Evolutionary conservation across 179 eudicot species (phyloP).

Genomic region (Gypsophila paniculata): DNA sequence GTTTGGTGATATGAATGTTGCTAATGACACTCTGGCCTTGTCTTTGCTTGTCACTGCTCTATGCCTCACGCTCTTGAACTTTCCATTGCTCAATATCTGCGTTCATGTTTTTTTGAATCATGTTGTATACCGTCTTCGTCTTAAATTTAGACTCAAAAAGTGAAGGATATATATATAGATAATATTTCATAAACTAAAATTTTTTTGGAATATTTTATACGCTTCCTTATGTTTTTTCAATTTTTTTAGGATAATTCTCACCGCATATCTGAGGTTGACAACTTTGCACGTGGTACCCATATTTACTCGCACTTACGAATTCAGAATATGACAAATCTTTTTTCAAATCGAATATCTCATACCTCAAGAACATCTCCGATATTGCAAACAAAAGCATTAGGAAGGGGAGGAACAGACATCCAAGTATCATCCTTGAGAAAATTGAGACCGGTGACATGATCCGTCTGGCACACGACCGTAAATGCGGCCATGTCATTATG

Average conservation of each 20-base stretch:
- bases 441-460: slow-evolving; percentile 46
- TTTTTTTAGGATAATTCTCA: too few relatives aligned
- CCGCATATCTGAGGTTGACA: too few relatives aligned
- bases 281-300: too few relatives aligned
- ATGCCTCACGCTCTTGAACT: slow-evolving; percentile 20
- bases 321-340: not conserved
- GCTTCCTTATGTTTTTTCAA: too few relatives aligned
- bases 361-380: slow-evolving; percentile 60
- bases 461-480: slow-evolving; percentile 43
- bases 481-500: slow-evolving; percentile 53
- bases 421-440: slow-evolving; percentile 49
- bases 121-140: too few relatives aligned
- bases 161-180: too few relatives aligned
- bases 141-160: too few relatives aligned
- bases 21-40: slow-evolving; percentile 14
- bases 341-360: not conserved
- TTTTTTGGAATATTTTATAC: too few relatives aligned
- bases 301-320: too few relatives aligned
- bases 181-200: not conserved
- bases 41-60: slow-evolving; percentile 18
- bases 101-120: not conserved
- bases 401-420: slow-evolving; percentile 45
- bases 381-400: slow-evolving; percentile 51
- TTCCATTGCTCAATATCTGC: slow-evolving; percentile 20
- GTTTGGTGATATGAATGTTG: slow-evolving; percentile 14